A percentile compares a stretch with the other conserved stretches of the same genome.
These are phyloP conservation scores for Trichoderma sp. DNA, from an alignment of 2,329 filamentous ascomycete genomes.

Conservation along the genomic window DNA sequence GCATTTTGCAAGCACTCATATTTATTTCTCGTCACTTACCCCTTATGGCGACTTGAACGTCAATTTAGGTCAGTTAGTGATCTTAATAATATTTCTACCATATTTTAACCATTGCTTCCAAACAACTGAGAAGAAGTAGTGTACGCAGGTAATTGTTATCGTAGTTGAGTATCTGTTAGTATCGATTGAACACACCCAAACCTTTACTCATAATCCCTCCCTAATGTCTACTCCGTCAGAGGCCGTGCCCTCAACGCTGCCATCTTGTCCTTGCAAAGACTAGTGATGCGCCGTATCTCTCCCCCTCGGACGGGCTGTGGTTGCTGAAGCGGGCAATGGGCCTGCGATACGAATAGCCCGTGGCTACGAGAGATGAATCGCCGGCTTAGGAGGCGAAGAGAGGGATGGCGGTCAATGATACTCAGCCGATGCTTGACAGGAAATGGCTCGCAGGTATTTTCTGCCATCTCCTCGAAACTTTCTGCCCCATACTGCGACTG, in stretches of 20 bases:
- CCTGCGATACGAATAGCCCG: conserved; percentile 36
- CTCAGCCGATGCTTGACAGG: not conserved
- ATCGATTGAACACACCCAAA: not conserved
- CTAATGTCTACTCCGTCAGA: conserved; percentile 13
- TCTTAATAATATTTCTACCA: not conserved
- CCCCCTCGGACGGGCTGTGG: conserved; percentile 39
- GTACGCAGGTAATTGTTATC: not conserved
- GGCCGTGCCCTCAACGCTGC: conserved; percentile 17
- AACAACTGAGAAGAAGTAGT: not conserved
- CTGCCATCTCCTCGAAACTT: not conserved
- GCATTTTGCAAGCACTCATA: not conserved
- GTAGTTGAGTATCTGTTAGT: not conserved
- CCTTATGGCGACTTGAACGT: not conserved
- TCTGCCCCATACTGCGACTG: not conserved
- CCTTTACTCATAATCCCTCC: not conserved
- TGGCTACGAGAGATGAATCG: conserved; percentile 33
- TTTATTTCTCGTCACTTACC: not conserved
- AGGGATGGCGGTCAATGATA: conserved; percentile 7
- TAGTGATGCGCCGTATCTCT: conserved; percentile 39
- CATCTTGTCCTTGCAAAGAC: conserved; percentile 29
- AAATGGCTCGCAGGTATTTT: not conserved
- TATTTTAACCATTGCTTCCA: not conserved
- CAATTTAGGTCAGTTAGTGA: not conserved
- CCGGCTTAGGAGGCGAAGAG: conserved; percentile 29
- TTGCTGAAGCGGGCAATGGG: conserved; percentile 39